A percentile compares a stretch with the other conserved stretches of the same genome.
Evolutionary conservation across 2,329 filamentous ascomycete genomes (phyloP).

Genomic region (Coleophoma eucalyptorum): DNA sequence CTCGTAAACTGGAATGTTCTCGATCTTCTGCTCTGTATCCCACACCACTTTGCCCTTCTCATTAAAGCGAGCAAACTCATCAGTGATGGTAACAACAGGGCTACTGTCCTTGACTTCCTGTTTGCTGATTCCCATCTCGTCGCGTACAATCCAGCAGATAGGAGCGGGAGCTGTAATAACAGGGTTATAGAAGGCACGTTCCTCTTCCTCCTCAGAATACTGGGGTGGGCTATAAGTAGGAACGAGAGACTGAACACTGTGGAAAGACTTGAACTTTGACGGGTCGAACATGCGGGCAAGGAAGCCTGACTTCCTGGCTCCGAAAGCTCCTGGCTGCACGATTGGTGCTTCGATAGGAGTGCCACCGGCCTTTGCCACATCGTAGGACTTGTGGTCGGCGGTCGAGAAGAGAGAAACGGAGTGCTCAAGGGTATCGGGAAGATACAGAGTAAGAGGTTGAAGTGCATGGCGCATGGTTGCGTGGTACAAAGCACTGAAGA

Average conservation of each 20-base stretch:
- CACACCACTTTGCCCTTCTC: slow-evolving; percentile 64
- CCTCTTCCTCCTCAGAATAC: slow-evolving; percentile 59
- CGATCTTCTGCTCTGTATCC: slow-evolving; percentile 36
- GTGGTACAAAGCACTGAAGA: slow-evolving; percentile 74
- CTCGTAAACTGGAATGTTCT: slow-evolving; percentile 19
- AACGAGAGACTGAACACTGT: slow-evolving; percentile 63
- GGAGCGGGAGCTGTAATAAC: slow-evolving; percentile 58
- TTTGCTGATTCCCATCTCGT: slow-evolving; percentile 67
- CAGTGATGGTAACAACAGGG: slow-evolving; percentile 72
- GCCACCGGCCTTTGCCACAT: slow-evolving; percentile 6
- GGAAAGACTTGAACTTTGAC: slow-evolving; percentile 69
- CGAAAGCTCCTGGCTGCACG: slow-evolving; percentile 12
- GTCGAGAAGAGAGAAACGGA: slow-evolving; percentile 28
- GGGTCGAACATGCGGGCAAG: slow-evolving; percentile 69
- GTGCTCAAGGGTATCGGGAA: slow-evolving; percentile 65
- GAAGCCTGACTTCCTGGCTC: slow-evolving; percentile 45
- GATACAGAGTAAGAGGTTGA: slow-evolving; percentile 68
- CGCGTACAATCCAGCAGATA: slow-evolving; percentile 76
- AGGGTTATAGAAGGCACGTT: slow-evolving; percentile 71
- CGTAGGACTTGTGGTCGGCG: slow-evolving; percentile 13
- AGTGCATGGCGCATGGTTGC: slow-evolving; percentile 67
- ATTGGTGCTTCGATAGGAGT: slow-evolving; percentile 23
- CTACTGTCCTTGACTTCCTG: slow-evolving; percentile 72
- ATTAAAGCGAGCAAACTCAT: slow-evolving; percentile 67
- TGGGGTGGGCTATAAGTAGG: slow-evolving; percentile 48